Percentiles rank a stretch among this genome's conserved stretches.
Evolutionary conservation across 2,329 filamentous ascomycete species (phyloP).

Genomic region (Mycosphaerella arachidis): DNA sequence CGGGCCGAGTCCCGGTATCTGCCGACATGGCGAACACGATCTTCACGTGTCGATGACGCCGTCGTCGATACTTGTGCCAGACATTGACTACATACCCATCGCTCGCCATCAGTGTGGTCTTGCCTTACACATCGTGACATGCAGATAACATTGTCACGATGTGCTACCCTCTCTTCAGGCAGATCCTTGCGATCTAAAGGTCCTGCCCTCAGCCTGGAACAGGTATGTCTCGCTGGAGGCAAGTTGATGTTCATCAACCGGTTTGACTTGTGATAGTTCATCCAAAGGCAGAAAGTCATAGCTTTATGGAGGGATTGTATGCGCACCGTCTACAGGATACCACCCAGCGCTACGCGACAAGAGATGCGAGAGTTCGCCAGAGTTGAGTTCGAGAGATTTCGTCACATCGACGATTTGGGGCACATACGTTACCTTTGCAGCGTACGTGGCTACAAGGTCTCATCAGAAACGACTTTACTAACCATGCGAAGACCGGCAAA

Average conservation of each 20-base stretch:
- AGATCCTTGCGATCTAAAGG: slow-evolving; percentile 30
- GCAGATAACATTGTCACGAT: slow-evolving; percentile 12
- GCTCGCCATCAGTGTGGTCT: not conserved
- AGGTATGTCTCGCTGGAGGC: slow-evolving; percentile 23
- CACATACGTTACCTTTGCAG: not conserved
- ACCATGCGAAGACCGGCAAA: slow-evolving; percentile 46
- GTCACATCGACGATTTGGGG: slow-evolving; percentile 43
- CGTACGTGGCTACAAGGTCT: slow-evolving; percentile 26
- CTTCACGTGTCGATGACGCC: not conserved
- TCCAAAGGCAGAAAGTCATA: slow-evolving; percentile 46
- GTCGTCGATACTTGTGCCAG: not conserved
- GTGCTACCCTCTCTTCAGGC: slow-evolving; percentile 31
- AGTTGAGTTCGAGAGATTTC: slow-evolving; percentile 46
- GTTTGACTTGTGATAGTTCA: slow-evolving; percentile 37
- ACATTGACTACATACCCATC: not conserved
- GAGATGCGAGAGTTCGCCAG: slow-evolving; percentile 49
- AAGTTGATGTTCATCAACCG: not conserved
- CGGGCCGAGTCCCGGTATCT: not conserved
- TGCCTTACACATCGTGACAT: not conserved
- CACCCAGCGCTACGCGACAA: slow-evolving; percentile 26
- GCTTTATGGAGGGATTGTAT: slow-evolving; percentile 47
- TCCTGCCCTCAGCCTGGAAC: slow-evolving; percentile 34
- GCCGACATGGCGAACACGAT: not conserved
- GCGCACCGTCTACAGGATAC: slow-evolving; percentile 37
- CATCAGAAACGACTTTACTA: not conserved